Conservation (phyloP, 768 basidiomycete species). For the Russula olivacea region DNA sequence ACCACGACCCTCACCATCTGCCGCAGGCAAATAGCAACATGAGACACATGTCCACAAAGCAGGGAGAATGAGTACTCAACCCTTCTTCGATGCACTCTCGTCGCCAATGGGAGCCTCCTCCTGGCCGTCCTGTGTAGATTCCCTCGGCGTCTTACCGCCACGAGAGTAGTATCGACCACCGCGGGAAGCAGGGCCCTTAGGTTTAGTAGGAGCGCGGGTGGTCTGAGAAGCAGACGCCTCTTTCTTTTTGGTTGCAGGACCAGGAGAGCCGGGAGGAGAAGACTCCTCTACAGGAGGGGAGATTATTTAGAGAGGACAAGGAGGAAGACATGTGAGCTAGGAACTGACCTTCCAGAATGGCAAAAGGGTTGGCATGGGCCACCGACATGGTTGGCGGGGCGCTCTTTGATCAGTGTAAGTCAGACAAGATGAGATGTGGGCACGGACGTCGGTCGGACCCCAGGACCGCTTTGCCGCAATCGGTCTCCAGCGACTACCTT, state of each 20-base stretch:
- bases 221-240: slow-evolving; percentile 33
- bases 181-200: slow-evolving; percentile 56
- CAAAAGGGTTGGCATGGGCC: slow-evolving; percentile 83
- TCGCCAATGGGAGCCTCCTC: slow-evolving; percentile 35
- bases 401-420: slow-evolving; percentile 31
- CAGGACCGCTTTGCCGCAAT: slow-evolving; percentile 4
- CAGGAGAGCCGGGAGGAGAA: slow-evolving; percentile 41
- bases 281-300: slow-evolving; percentile 32
- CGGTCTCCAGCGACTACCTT: slow-evolving; percentile 20
- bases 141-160: slow-evolving; percentile 47
- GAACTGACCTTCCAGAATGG: slow-evolving; percentile 65
- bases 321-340: background rate
- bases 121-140: slow-evolving; percentile 35
- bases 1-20: slow-evolving; percentile 42
- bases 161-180: slow-evolving; percentile 66
- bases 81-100: slow-evolving; percentile 33
- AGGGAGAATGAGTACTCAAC: slow-evolving; percentile 26
- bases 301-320: slow-evolving; percentile 7
- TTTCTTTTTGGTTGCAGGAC: slow-evolving; percentile 34
- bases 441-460: slow-evolving; percentile 1
- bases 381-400: slow-evolving; percentile 84
- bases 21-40: slow-evolving; percentile 22
- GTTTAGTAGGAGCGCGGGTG: slow-evolving; percentile 41
- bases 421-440: slow-evolving; percentile 21
- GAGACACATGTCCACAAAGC: slow-evolving; percentile 8